Evolutionary conservation across 495 filamentous ascomycete species (phyloP).

Genomic region (Podospora pseudopauciseta): DNA sequence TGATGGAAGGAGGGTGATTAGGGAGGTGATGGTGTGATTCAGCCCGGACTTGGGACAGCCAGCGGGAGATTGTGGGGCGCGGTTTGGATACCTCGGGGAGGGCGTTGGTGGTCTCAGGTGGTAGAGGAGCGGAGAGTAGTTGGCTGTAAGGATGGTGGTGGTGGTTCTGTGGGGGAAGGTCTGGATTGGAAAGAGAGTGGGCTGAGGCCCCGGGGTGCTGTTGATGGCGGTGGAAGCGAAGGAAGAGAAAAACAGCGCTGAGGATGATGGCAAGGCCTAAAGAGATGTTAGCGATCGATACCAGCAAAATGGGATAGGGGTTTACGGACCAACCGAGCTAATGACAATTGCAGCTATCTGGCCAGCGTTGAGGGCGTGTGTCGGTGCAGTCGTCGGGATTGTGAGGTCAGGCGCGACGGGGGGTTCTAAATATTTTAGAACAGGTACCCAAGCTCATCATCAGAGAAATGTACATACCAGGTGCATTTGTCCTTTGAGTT

Average conservation of each 20-base stretch:
- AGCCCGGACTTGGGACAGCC: not conserved
- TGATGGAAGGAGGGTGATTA: not conserved
- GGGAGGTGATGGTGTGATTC: not conserved
- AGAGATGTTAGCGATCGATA: not conserved
- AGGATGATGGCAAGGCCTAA: not conserved
- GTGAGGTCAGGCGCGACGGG: not conserved
- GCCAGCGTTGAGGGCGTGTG: not conserved
- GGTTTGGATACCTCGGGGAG: not conserved
- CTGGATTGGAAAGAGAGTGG: not conserved
- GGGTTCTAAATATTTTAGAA: not conserved
- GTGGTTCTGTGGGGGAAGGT: not conserved
- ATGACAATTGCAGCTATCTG: not conserved
- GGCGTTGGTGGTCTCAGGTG: not conserved
- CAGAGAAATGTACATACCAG: not conserved
- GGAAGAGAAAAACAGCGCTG: not conserved
- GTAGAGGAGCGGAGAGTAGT: not conserved
- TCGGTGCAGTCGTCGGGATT: not conserved
- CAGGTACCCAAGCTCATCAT: not conserved
- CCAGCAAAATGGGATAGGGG: not conserved
- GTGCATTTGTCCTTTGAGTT: not conserved
- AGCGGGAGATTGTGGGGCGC: not conserved
- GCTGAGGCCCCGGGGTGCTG: not conserved
- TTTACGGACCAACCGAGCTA: not conserved
- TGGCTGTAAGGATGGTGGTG: not conserved
- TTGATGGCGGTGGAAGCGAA: not conserved